Base-by-base conservation (phyloP, 495 filamentous ascomycete species). In the Penicillium flavigenum region DNA sequence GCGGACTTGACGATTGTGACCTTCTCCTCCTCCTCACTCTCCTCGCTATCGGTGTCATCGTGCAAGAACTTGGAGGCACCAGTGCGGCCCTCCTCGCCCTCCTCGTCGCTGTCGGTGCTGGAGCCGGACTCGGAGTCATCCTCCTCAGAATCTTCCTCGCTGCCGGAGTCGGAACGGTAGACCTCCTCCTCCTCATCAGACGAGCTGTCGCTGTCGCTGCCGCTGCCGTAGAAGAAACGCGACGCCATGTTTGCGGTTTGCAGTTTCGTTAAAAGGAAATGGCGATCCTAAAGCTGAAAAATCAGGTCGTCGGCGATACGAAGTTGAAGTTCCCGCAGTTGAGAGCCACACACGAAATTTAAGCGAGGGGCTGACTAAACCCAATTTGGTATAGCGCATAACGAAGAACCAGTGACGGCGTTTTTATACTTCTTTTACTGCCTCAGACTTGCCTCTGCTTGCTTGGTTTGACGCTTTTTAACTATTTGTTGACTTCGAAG, bases 141-240 rank as follows among this genome's bases (percentile, higher is more conserved):
- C 59, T 84, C 86, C 68, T 84, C 86, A 80, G 92, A 92, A 68
- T 92, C 82, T 76, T 93, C 89, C 69, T 90, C 88, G 74, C 94
- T 90, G 47, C 66, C 84, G 70, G 87, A 88, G 62, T 84, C 83
- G 63, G 84, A 86, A 61, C 85, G 86, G 83, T 93, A 92, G 72
- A 95, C 82, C 76, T 93, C 89, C 78, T 92, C 88, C 76, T 96
- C 93, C 69, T 95, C 91, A 59, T 88, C 89, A 70, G 89, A 95
- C 71, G 77, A 79, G 67, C 74, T 79, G 69, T 84, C 81, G 72
- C 90, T 94, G 76, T 91, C 92, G 81, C 91, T 92, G 77, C 91
- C 89, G 73, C 87, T 88, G 64, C 87, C 87, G 76, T 91, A 88
- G 84, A 98, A 98, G 80, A 98, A 98, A 72, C 93, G 89, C 84